Base-by-base conservation (phyloP, 441 rosid species). In the Pelargonium australe region DNA sequence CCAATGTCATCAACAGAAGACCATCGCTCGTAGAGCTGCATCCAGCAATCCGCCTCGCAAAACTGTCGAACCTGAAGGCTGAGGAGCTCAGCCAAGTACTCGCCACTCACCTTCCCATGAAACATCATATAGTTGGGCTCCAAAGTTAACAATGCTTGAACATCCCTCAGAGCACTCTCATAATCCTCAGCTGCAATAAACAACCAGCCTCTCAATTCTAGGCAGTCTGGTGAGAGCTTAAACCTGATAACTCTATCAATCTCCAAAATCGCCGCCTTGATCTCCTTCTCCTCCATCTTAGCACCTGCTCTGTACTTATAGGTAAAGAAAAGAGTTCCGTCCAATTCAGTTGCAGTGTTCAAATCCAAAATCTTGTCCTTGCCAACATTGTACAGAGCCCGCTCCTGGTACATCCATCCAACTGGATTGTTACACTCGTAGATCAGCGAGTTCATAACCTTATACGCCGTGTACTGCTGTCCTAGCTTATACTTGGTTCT, bases 1-100 rank as follows among this genome's bases (percentile, higher is more conserved):
- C 98, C 98, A 28, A 95, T 86, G 84, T 95, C 99, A 64, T 95
- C 99, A 65, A 95, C 99, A 16, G 86, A 83, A 55, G 99, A 95
- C 98, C 99, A 95, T 19, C 92, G 83, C 80, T 95, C 97, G 73
- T 90, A 89, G 34, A 95, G 86, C 73, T 90, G 97, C 90, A 92
- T 90, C 99, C 98, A 95, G 79, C 98, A 92, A 74, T 92, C 98
- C 70, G 93, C 96, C 79, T 86, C 89, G 77, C 87, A 87, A 85
- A 87, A 88, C 73, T 85, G 89, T 75, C 82, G 99, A 45, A 80
- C 93, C 63, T 81, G 83, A 44, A 96, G 97, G 10, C 80, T 74
- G 20, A 95, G 91, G 68, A 86, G 75, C 76, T 92, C 92, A 64
- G 90, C 87, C 82, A 95, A 70, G 51, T 77, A 87, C 63, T 95